Evolutionary conservation across 1,284 basidiomycete genomes (phyloP), one percentile per base, ranked within the genome.

Genomic region (Phlebopus sp.): DNA sequence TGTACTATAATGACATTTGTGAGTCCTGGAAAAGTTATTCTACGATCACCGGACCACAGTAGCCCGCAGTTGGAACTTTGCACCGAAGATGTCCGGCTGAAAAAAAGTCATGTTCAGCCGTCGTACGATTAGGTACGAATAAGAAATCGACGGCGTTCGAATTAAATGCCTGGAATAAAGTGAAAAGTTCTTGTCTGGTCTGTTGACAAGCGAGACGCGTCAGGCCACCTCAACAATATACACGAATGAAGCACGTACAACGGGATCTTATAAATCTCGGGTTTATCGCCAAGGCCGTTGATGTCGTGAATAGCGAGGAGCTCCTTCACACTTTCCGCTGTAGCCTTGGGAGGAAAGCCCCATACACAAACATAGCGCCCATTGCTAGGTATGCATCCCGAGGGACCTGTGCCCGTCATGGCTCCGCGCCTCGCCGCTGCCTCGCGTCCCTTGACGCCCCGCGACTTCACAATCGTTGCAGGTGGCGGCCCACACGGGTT

Each of bases 91-190:
- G 58, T 59, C 42, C 66, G 70, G 69, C 11, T 67, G 57, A 57
- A 69, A 79, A 34, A 69, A 68, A 3, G 76, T 81, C 72, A 81
- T 77, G 61, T 90, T 84, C 40, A 86, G 52, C 32, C 70, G 65
- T 40, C 83, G 78, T 18, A 81, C 83, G 30, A 89, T 66, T 42
- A 78, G 76, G 56, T 86, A 79, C 1, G 87, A 87, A 58, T 88
- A 84, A 7, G 82, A 74, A 15, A 73, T 63, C 0, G 79, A 79
- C 2, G 64, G 59, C 41, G 83, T 62, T 23, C 78, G 78, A 27
- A 89, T 70, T 6, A 82, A 57, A 56, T 77, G 77, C 44, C 76
- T 73, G 21, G 80, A 73, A 53, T 69, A 71, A 44, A 76, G 55
- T 4, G 74, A 67, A 50, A 76, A 77, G 27, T 63, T 63, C 37